A percentile compares a stretch with the other conserved stretches of the same genome.
These are phyloP conservation scores for Paramarasmius palmivorus DNA, from an alignment of 1,284 basidiomycete genomes.

Conservation along the genomic window DNA sequence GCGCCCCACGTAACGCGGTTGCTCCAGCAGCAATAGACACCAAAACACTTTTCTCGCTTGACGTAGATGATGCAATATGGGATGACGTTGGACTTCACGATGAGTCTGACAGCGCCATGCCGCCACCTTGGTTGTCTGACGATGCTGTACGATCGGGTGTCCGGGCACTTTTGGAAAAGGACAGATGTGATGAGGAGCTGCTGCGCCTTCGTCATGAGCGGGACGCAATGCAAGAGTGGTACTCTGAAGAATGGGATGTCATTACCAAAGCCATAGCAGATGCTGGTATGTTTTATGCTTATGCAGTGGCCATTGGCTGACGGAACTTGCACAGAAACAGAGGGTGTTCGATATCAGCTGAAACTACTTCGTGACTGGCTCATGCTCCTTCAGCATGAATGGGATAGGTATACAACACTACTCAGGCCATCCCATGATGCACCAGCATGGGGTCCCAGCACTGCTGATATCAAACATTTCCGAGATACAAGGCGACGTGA, in stretches of 20 bases:
- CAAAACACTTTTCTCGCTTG: constrained; percentile 16
- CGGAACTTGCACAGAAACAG: too few relatives aligned
- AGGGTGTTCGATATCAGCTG: too few relatives aligned
- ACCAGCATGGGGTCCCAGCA: too few relatives aligned
- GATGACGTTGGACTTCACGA: constrained; percentile 19
- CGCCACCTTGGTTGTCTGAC: constrained; percentile 5
- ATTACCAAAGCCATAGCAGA: neutral
- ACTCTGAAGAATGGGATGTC: constrained; percentile 1
- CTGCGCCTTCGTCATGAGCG: neutral
- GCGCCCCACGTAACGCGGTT: constrained; percentile 17
- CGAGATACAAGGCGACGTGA: too few relatives aligned
- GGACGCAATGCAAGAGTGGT: constrained; percentile 6
- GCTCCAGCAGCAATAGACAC: constrained; percentile 11
- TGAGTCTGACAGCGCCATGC: neutral
- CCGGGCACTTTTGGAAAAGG: constrained; percentile 1
- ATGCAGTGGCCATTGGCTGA: too few relatives aligned
- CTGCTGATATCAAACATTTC: too few relatives aligned
- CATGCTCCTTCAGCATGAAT: too few relatives aligned
- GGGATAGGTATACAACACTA: too few relatives aligned
- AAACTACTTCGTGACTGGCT: too few relatives aligned
- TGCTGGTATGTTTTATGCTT: too few relatives aligned
- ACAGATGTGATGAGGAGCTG: constrained; percentile 12
- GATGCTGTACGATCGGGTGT: constrained; percentile 6
- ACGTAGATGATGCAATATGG: constrained; percentile 24
- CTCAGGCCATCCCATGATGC: too few relatives aligned